Percentiles rank a stretch among this genome's conserved stretches.
These are phyloP conservation scores for Phytophthora sp. DNA, from an alignment of 352 stramenopile genomes.

Conservation along the genomic window DNA sequence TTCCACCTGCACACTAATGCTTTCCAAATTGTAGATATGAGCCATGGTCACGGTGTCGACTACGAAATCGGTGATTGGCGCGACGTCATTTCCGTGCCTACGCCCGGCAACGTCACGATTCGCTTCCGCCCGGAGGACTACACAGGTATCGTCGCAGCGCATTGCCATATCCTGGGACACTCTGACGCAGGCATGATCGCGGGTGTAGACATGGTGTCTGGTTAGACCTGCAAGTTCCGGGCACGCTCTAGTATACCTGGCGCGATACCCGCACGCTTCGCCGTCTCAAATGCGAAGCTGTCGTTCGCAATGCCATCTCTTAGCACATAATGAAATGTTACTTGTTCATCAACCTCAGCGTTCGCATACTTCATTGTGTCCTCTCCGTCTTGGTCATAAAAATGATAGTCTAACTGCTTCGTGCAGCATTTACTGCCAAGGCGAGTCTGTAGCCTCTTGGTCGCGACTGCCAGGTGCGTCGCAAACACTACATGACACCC, in stretches of 20 bases:
- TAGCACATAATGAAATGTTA: conserved; percentile 38
- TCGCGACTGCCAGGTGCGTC: conserved; percentile 39
- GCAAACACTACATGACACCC: conserved; percentile 45
- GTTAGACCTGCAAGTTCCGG: not conserved
- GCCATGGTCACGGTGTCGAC: conserved; percentile 67
- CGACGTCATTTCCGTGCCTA: conserved; percentile 80
- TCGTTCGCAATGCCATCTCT: conserved; percentile 40
- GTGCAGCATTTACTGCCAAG: conserved; percentile 23
- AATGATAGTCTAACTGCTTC: conserved; percentile 35
- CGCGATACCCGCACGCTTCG: conserved; percentile 25
- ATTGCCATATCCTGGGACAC: conserved; percentile 85
- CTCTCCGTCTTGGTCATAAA: not conserved
- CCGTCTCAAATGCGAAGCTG: conserved; percentile 37
- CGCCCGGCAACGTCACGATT: conserved; percentile 81
- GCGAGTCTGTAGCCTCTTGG: conserved; percentile 17
- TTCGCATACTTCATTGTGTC: not conserved
- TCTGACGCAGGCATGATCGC: conserved; percentile 85
- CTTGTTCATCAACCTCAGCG: not conserved
- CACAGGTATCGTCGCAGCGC: conserved; percentile 60
- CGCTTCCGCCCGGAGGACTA: conserved; percentile 78
- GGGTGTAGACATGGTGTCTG: conserved; percentile 53
- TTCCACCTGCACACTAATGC: conserved; percentile 89
- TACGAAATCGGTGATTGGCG: conserved; percentile 83
- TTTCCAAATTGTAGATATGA: conserved; percentile 82
- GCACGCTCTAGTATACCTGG: conserved; percentile 24